Evolutionary conservation across 345 rosid genomes (phyloP), one percentile per base, ranked within the genome.

Genomic region (Corchorus capsularis): DNA sequence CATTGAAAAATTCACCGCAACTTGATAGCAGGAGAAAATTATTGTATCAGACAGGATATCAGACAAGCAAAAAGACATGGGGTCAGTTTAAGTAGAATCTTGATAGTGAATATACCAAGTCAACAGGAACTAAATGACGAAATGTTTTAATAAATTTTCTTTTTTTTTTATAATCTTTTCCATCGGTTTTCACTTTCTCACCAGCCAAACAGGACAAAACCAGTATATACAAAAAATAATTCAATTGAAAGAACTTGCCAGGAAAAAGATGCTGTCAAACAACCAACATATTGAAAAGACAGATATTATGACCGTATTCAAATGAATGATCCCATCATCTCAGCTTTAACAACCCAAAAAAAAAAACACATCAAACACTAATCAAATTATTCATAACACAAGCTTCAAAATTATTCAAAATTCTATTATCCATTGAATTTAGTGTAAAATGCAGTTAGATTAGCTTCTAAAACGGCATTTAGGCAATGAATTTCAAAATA

Each of bases 151-250:
- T 39, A 0, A 27, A 27, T 39, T 3, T 3, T 43, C 39, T 67
- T 67, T 37, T 46, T 46, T 66, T 46, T 46, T 46, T 46, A 17
- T 39, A 67, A 22, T 47, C 52, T 47, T 22, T 46, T 46, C 71
- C 39, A 22, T 6, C n/a, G 27, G 9, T 14, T 46, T 66, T 66
- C 71, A 45, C 71, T 66, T 66, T 66, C 71, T 67, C 41, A 67
- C 55, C 39, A 67, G 47, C 55, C 39, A 47, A 67, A 47, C 39
- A 11, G 39, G 6, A 46, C 19, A 67, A 22, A 67, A 67, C 50
- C 19, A 46, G 37, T 67, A 3, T 39, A 39, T 39, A 6, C 5
- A 39, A 6, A 39, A 6, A 15, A 67, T 46, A 67, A 47, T 47
- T 66, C 71, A 66, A 20, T 64, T 64, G 49, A 63, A 63, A 63